A percentile compares a stretch with the other conserved stretches of the same genome.
Conservation (phyloP, 2,329 filamentous ascomycete species). For the Calonectria hongkongensis region DNA sequence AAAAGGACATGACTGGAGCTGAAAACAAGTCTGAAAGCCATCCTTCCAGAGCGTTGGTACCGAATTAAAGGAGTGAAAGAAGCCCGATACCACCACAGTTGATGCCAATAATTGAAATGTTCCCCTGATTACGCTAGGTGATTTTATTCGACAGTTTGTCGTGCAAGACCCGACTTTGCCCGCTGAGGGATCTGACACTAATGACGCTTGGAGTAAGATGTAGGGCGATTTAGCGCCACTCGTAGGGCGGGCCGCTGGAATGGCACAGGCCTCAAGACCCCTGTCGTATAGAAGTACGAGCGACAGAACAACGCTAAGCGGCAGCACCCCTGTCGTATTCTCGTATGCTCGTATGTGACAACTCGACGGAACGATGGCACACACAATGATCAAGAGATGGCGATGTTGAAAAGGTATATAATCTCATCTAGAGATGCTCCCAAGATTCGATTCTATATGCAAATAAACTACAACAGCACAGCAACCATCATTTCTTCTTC, state of each 20-base stretch:
- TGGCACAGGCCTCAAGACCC: not conserved
- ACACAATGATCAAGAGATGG: not conserved
- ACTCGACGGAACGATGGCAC: too few species aligned
- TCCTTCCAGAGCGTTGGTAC: too few species aligned
- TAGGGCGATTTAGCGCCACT: not conserved
- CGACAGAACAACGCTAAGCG: not conserved
- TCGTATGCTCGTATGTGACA: not conserved
- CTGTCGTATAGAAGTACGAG: conserved; percentile 19
- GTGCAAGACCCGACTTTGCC: not conserved
- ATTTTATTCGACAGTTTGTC: not conserved
- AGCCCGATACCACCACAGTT: not conserved
- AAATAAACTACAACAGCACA: not conserved
- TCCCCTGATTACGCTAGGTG: not conserved
- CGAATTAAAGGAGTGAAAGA: not conserved
- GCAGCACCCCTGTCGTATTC: conserved; percentile 19
- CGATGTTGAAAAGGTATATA: not conserved
- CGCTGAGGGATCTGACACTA: not conserved
- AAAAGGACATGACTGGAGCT: too few species aligned
- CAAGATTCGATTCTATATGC: not conserved
- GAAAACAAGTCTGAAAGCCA: too few species aligned
- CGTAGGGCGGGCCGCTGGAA: not conserved
- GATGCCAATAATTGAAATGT: not conserved
- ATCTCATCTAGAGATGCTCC: not conserved
- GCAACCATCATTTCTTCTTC: not conserved
- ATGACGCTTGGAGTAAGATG: not conserved